phyloP scores from a whole-genome alignment of 2,329 filamentous ascomycete species.

The Colletotrichum trifolii region DNA sequence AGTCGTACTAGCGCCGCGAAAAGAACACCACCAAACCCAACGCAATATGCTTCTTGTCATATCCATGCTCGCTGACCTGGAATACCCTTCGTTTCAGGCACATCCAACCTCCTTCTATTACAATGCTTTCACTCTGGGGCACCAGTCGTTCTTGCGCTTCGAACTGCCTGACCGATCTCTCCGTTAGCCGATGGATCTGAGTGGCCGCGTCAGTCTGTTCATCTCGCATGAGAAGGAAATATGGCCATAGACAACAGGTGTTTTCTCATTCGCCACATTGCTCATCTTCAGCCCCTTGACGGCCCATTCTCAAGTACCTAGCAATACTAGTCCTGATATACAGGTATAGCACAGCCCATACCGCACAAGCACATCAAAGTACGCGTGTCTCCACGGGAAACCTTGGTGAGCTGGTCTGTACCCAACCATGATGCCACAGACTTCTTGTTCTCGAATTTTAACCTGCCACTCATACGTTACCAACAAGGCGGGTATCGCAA shows the following conservation, averaged over 20 bases:
- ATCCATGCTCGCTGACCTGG: too few relatives aligned
- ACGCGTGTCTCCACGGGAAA: conserved; percentile 4
- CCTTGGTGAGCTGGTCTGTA: neutral
- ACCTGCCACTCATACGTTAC: conserved; percentile 31
- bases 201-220: too few relatives aligned
- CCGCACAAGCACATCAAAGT: conserved; percentile 1
- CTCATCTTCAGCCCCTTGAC: conserved; percentile 16
- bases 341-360: conserved; percentile 17
- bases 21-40: too few relatives aligned
- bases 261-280: conserved; percentile 27
- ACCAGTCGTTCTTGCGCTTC: too few relatives aligned
- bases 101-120: too few relatives aligned
- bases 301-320: conserved; percentile 13
- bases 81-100: too few relatives aligned
- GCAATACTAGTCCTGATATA: conserved; percentile 27
- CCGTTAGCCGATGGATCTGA: too few relatives aligned
- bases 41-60: neutral
- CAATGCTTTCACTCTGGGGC: too few relatives aligned
- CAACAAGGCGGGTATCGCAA: neutral
- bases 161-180: too few relatives aligned
- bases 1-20: neutral
- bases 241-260: neutral
- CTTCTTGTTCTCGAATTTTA: conserved; percentile 14
- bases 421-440: neutral
- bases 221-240: too few relatives aligned